Base-by-base conservation (phyloP, 2,329 filamentous ascomycete genomes). In the Conoideocrella luteorostrata region DNA sequence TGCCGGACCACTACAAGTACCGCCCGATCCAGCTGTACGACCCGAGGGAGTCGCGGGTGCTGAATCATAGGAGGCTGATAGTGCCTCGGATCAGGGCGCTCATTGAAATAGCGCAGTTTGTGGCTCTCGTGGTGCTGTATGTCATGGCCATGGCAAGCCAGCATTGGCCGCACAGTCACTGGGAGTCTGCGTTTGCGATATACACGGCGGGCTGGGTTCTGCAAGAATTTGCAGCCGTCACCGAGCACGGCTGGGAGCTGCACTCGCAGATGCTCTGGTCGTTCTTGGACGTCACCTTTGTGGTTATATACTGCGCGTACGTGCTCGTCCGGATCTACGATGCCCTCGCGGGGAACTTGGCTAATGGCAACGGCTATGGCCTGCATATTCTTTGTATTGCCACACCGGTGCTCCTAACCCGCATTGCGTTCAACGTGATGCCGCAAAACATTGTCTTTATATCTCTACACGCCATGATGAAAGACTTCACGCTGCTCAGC, bases 381-480 rank as follows among this genome's bases (percentile, higher is more conserved):
- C 63, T 84, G 22, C 78, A 84, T 49, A 72, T 86, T 21, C 71
- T 88, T 2, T 77, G 79, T 22, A 72, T 84, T 44, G 83, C 75
- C 4, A 82, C 82, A 1, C 82, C 83, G 0, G 72, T 87, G n/a
- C 68, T 88, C 9, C 69, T 87, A 24, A 84, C 84, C 0, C 74
- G 84, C 7, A 68, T 86, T 20, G 84, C 84, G 4, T 87, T 87
- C 66, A 86, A 83, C 52, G 61, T 87, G 22, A 78, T 86, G 70
- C 82, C 82, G 0, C 82, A 87, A 58, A 86, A 86, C 52, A 82
- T 88, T 66, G 75, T 87, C 29, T 86, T 88, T 62, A 82, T 88
- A 46, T 82, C 82, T 0, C 68, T 87, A 2, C 75, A 84, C 48
- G 80, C 82, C 38, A 86, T 88, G 83, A 83, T 88, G 72, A 75